phyloP scores from a whole-genome alignment of 2,329 filamentous ascomycete species.

The Pseudocercospora fijiensis region DNA sequence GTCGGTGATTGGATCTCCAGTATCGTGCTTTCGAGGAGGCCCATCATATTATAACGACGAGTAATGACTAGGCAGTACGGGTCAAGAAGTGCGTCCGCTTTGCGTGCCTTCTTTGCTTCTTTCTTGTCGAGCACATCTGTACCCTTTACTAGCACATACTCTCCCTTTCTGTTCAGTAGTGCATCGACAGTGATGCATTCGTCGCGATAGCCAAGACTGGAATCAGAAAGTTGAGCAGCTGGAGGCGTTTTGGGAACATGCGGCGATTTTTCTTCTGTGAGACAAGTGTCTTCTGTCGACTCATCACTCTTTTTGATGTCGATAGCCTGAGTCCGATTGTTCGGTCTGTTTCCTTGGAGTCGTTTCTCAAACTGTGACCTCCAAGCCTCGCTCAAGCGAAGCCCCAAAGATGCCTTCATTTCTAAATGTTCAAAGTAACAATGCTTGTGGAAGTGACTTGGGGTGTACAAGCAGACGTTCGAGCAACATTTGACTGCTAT shows the following conservation, averaged over 20 bases:
- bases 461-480: background rate
- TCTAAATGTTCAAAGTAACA: background rate
- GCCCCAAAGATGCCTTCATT: background rate
- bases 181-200: slow-evolving; percentile 12
- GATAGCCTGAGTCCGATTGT: background rate
- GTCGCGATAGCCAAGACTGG: slow-evolving; percentile 5
- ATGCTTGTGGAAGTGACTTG: background rate
- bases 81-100: slow-evolving; percentile 2
- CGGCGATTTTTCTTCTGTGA: background rate
- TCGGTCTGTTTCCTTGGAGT: background rate
- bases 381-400: slow-evolving; percentile 8
- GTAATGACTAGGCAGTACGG: slow-evolving; percentile 9
- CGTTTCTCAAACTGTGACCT: slow-evolving; percentile 8
- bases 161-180: background rate
- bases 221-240: background rate
- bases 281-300: background rate
- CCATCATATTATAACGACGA: background rate
- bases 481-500: background rate
- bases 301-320: background rate
- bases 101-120: slow-evolving; percentile 6
- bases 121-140: slow-evolving; percentile 5
- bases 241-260: background rate
- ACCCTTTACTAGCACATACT: slow-evolving; percentile 7
- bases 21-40: background rate
- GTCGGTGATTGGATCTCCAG: slow-evolving; percentile 2